These are phyloP conservation scores for Phytopythium aichiense DNA, from an alignment of 352 stramenopile genomes.

Conservation along the genomic window DNA sequence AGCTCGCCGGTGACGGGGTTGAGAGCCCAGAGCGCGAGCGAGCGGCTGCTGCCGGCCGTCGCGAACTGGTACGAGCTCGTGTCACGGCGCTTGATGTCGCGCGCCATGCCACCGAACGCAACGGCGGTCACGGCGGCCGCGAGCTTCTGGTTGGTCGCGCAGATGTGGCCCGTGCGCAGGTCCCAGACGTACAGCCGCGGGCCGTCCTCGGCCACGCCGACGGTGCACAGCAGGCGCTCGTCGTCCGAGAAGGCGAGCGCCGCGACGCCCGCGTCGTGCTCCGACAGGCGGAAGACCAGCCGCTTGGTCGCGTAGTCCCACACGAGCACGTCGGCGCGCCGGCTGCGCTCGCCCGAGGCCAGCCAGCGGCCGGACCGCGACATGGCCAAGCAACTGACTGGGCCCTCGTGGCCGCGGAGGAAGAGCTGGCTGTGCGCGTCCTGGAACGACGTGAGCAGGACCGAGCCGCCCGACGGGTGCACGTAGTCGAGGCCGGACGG, in stretches of 20 bases:
- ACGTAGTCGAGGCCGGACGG: constrained; percentile 78
- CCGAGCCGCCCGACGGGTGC: constrained; percentile 82
- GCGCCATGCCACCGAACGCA: constrained; percentile 80
- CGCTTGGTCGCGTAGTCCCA: constrained; percentile 79
- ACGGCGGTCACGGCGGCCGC: constrained; percentile 49
- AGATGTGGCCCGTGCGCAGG: constrained; percentile 84
- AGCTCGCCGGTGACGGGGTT: constrained; percentile 85
- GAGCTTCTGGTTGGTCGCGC: constrained; percentile 77
- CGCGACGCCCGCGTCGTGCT: constrained; percentile 90
- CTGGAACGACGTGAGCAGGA: constrained; percentile 74
- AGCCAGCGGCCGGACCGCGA: constrained; percentile 72
- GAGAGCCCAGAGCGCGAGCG: constrained; percentile 82
- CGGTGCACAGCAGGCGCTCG: constrained; percentile 79
- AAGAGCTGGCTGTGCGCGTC: constrained; percentile 84
- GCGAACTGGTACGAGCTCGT: constrained; percentile 87
- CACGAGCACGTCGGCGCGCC: constrained; percentile 84
- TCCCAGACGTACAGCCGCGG: constrained; percentile 90
- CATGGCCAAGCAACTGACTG: constrained; percentile 80
- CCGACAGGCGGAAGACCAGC: constrained; percentile 80
- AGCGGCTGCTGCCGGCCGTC: constrained; percentile 62
- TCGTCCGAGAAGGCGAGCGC: constrained; percentile 90
- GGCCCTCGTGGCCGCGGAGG: constrained; percentile 76
- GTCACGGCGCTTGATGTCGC: constrained; percentile 90
- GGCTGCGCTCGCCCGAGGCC: constrained; percentile 80
- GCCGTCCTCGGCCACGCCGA: constrained; percentile 74